Evolutionary conservation across 495 filamentous ascomycete species (phyloP), one percentile per base, ranked within the genome.

Genomic region (Aspergillus mulundensis): DNA sequence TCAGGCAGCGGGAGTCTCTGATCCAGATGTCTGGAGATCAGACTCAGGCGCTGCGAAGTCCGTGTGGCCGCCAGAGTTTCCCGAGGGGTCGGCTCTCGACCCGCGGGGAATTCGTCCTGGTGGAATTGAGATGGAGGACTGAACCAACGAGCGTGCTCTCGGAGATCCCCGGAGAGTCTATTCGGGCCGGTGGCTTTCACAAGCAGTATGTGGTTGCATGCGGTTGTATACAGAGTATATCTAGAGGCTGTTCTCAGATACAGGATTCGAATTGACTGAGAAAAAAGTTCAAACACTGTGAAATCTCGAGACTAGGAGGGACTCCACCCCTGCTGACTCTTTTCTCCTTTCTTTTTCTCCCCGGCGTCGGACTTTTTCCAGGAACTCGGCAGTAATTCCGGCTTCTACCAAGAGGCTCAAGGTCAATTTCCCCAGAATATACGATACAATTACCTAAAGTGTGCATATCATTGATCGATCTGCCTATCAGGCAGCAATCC

Each of bases 21-120:
- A 66, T 85, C 80, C 66, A 95, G 79, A 71, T 95, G 90, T 77
- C 88, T 80, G 60, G 87, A 86, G 71, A 95, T 91, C 70, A 91
- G 82, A 65, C 84, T 86, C 42, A 93, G 74, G 48, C 90, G 85
- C 64, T 84, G 79, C 77, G 80, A 76, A 71, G 84, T 77, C 63
- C 68, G 69, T 64, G 68, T 74, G 75, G 77, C 71, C 66, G 83
- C 84, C 79, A 84, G 71, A 60, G 67, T 77, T 74, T 74, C 73
- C 48, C 66, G 69, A 70, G 61, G 54, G 51, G 60, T 71, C 69
- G 70, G 63, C 61, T 61, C 59, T 66, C 53, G 30, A 61, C 65
- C 70, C 67, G 72, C 70, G 70, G 70, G 70, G 72, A 67, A 63
- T 43, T 50, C 53, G 53, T 23, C 14, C 21, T 43, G 47, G 30